phyloP scores from a whole-genome alignment of 2,329 filamentous ascomycete genomes.

The Colletotrichum spinosum region DNA sequence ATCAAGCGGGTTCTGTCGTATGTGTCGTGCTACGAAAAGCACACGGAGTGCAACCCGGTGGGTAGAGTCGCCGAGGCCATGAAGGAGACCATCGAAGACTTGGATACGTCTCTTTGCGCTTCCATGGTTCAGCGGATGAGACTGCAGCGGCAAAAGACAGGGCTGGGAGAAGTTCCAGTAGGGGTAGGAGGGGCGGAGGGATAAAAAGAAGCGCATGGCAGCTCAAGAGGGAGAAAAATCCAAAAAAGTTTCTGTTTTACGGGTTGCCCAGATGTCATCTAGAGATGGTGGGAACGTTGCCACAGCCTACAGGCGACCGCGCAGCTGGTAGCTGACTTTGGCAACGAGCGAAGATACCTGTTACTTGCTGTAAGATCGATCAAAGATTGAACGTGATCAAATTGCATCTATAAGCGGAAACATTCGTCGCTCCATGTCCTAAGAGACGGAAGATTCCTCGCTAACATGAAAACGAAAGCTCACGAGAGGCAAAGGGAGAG shows the following conservation, averaged over 20 bases:
- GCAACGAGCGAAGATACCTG: too few species aligned
- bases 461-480: too few species aligned
- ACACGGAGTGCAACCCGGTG: slow-evolving; percentile 26
- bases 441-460: too few species aligned
- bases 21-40: slow-evolving; percentile 30
- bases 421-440: too few species aligned
- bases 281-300: neutral
- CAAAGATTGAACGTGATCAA: too few species aligned
- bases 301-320: too few species aligned
- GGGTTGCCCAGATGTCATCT: neutral
- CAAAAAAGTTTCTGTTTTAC: too few species aligned
- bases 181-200: slow-evolving; percentile 4
- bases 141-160: slow-evolving; percentile 15
- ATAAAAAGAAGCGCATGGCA: neutral
- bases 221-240: neutral
- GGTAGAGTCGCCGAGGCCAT: slow-evolving; percentile 19
- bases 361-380: too few species aligned
- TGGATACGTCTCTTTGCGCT: slow-evolving; percentile 14
- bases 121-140: slow-evolving; percentile 21
- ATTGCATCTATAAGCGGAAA: too few species aligned
- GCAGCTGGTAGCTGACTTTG: too few species aligned
- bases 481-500: too few species aligned
- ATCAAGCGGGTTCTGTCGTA: slow-evolving; percentile 30
- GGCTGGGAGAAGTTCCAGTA: neutral
- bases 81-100: slow-evolving; percentile 11